phyloP scores from a whole-genome alignment of 2,329 filamentous ascomycete species.

The Colletotrichum coccodes region DNA sequence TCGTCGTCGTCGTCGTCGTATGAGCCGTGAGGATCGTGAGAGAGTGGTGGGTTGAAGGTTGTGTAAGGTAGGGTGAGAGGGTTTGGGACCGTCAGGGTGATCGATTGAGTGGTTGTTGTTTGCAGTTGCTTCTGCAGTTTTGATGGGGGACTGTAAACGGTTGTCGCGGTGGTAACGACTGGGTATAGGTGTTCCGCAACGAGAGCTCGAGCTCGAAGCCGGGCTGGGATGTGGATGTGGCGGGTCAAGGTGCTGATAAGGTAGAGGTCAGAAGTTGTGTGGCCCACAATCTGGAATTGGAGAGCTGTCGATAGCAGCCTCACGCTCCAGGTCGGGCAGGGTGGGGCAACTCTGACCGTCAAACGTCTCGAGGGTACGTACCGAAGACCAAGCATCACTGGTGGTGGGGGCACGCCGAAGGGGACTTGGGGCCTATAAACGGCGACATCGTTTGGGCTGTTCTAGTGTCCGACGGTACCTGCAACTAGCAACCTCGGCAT shows the following conservation, averaged over 20 bases:
- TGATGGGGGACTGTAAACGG: neutral
- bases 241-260: neutral
- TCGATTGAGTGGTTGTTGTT: neutral
- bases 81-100: neutral
- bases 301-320: conserved; percentile 13
- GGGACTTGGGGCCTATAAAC: neutral
- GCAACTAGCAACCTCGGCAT: neutral
- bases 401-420: neutral
- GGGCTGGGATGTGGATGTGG: neutral
- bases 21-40: neutral
- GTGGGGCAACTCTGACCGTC: neutral
- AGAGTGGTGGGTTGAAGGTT: neutral
- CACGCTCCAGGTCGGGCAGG: neutral
- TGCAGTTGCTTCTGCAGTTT: too few relatives aligned
- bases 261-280: neutral
- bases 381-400: neutral
- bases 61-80: neutral
- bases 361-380: conserved; percentile 9
- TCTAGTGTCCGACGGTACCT: conserved; percentile 4
- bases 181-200: neutral
- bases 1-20: neutral
- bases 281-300: conserved; percentile 4
- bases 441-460: neutral
- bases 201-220: neutral
- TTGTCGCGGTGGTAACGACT: neutral